phyloP scores from a whole-genome alignment of 2,329 filamentous ascomycete species.

The Tricladium varicosporioides region DNA sequence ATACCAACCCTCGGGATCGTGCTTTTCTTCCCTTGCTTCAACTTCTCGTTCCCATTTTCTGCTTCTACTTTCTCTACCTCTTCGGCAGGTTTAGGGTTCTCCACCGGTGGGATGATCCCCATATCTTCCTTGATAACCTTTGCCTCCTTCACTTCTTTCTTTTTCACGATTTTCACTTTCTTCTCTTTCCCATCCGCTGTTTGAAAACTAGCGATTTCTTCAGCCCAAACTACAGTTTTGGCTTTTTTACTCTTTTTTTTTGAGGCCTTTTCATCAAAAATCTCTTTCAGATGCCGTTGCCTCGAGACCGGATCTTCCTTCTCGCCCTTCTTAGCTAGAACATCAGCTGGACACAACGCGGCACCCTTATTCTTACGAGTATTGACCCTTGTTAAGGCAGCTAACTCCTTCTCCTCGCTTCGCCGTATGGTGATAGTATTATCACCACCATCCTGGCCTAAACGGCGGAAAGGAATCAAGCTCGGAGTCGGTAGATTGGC shows the following conservation, averaged over 20 bases:
- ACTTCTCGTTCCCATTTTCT: conserved; percentile 1
- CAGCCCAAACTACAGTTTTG: conserved; percentile 33
- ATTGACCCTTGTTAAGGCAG: conserved; percentile 42
- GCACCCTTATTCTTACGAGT: conserved; percentile 45
- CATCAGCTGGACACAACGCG: conserved; percentile 34
- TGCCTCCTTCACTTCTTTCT: conserved; percentile 9
- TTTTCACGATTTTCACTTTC: conserved; percentile 9
- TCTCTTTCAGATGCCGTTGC: conserved; percentile 34
- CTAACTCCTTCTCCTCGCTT: conserved; percentile 42
- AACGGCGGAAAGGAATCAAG: conserved; percentile 33
- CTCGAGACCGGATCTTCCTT: conserved; percentile 40
- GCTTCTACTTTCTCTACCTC: conserved; percentile 23
- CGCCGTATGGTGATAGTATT: conserved; percentile 31
- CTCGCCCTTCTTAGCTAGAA: conserved; percentile 36
- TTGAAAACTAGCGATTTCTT: conserved; percentile 32
- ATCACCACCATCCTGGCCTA: conserved; percentile 31
- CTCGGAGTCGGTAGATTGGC: conserved; percentile 25
- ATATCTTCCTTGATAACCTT: conserved; percentile 20
- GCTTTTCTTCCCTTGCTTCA: conserved; percentile 21
- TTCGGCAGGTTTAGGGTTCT: conserved; percentile 4
- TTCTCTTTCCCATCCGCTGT: conserved; percentile 23
- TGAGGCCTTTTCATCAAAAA: conserved; percentile 34
- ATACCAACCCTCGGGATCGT: conserved; percentile 25
- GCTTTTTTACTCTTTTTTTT: conserved; percentile 28
- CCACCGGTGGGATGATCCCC: neutral